Evolutionary conservation across 495 filamentous ascomycete species (phyloP), one percentile per base, ranked within the genome.

Genomic region (Xylaria cubensis): DNA sequence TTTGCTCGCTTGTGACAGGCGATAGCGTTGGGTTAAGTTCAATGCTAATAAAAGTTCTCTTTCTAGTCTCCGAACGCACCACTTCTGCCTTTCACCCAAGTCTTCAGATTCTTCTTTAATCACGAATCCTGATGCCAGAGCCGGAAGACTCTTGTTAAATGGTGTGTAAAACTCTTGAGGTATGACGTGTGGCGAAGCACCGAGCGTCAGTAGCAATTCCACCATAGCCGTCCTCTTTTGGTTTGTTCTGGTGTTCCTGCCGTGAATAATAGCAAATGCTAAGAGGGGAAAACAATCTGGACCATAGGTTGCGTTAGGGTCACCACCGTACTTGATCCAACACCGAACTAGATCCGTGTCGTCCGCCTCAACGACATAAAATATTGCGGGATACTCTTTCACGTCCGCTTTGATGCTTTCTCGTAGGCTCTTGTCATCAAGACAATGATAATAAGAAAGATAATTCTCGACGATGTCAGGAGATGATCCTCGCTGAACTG

Each of bases 321-420:
- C 58, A 21, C 58, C 58, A 13, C 58, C 58, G 24, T 62, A 62
- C 34, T 62, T 36, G 17, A 41, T 12, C 58, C 58, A 62, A 36
- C 3, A 4, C 7, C 34, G 34, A 26, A 62, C n/a, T 19, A 62
- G 7, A 2, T 62, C 5, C 19, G 19, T 1, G 8, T 62, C 15
- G 4, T 41, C 34, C 4, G 58, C 12, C 34, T 36, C 34, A 19
- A 62, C 34, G 15, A 62, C 10, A 41, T 62, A 62, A 8, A 62
- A 62, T 7, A 62, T 62, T 21, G 58, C 34, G 0, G 58, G 58
- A 15, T 26, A 62, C 24, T 2, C 58, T 2, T 36, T 6, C 4
- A 62, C 32, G 3, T 62, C 58, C 17, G 7, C 58, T 12, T 62
- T 62, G 3, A 62, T 39, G 4, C 8, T 4, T 36, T 2, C n/a